Conservation (phyloP, 2,329 filamentous ascomycete species). For the Metarhizium guizhouense region DNA sequence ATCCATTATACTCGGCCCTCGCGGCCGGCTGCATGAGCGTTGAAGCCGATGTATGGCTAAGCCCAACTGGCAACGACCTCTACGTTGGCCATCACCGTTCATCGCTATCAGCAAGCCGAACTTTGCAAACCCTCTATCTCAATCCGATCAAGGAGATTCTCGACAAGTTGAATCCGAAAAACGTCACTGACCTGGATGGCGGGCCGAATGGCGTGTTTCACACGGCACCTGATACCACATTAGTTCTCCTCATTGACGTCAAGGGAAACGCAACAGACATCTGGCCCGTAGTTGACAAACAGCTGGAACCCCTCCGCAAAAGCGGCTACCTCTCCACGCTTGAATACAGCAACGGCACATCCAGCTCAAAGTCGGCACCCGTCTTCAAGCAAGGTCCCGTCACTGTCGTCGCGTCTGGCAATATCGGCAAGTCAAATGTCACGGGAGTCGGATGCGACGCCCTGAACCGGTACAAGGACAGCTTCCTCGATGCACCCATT, state of each 20-base stretch:
- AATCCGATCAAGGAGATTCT: constrained; percentile 54
- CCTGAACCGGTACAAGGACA: constrained; percentile 34
- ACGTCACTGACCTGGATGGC: constrained; percentile 24
- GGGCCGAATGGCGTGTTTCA: constrained; percentile 47
- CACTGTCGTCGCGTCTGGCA: constrained; percentile 60
- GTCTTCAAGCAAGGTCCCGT: constrained; percentile 37
- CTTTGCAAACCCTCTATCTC: constrained; percentile 53
- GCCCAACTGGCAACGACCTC: constrained; percentile 34
- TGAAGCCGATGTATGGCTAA: constrained; percentile 60
- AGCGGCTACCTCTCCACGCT: constrained; percentile 46
- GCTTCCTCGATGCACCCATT: constrained; percentile 59
- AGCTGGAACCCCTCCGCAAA: constrained; percentile 47
- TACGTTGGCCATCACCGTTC: constrained; percentile 52
- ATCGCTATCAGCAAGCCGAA: constrained; percentile 39
- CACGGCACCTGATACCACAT: constrained; percentile 37
- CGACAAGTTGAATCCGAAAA: constrained; percentile 18
- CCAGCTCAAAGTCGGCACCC: constrained; percentile 22
- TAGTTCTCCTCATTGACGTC: constrained; percentile 59
- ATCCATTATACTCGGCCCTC: constrained; percentile 55
- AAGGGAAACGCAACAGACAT: constrained; percentile 36
- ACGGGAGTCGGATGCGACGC: constrained; percentile 4
- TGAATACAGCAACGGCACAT: constrained; percentile 27
- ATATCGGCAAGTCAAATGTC: constrained; percentile 16
- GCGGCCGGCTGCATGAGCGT: constrained; percentile 50
- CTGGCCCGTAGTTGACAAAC: constrained; percentile 17